Evolutionary conservation across 176 grass and related monocot genomes (phyloP), one percentile per base, ranked within the genome.

Genomic region (Musa troglodytarum): DNA sequence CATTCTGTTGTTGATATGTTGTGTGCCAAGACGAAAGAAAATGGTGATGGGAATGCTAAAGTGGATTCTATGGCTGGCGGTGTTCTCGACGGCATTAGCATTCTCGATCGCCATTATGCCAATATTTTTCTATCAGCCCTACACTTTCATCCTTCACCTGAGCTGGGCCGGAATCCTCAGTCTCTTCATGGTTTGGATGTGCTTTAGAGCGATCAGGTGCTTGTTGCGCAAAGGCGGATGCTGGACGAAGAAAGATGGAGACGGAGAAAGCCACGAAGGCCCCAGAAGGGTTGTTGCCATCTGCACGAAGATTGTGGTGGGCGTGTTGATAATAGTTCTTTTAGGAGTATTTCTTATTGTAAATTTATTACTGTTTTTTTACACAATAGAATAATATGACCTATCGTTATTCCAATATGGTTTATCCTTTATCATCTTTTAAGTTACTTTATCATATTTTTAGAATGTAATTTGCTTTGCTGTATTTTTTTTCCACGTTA

Each of bases 21-120:
- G 64, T 4, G 25, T 70, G 2, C 77, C 28, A 1, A 29, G 28
- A 3, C 28, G 1, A 2, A 29, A 58, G 13, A 54, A 16, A 16
- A 24, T 53, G 4, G 63, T 53, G 66, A 72, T 80, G 16, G 69
- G 52, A 50, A 12, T 70, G 2, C 29, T 79, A 17, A 59, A 65
- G 0, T 79, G 77, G 77, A n/a, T 79, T 20, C 14, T 79, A 12
- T 79, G 76, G 76, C 17, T 79, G 9, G 29, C 76, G 3, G 62
- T 67, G 11, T 54, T 79, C 26, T 49, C 63, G 9, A 68, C 59
- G 15, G 76, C 76, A 16, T 9, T 52, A 68, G 76, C 76, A 17
- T 69, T 66, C 76, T 28, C 62, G 3, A 28, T 9, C 8, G 76
- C 76, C 17, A 25, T 79, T 12, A 17, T 16, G 1, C 13, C 11